Evolutionary conservation across 345 rosid genomes (phyloP).

Genomic region (Abelmoschus esculentus): DNA sequence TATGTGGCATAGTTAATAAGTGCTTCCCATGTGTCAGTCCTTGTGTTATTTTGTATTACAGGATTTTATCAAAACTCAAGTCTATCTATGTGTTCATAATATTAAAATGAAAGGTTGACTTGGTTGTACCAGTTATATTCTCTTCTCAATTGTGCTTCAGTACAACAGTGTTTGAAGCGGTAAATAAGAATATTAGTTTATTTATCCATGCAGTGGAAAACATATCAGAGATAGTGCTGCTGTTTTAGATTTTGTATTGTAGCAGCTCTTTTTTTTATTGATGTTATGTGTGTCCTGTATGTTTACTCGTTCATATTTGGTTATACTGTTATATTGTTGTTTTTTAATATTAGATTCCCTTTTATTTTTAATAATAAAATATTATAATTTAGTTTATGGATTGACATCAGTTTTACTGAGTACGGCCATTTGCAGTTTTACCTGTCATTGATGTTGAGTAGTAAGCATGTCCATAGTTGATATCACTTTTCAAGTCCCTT

Average conservation of each 20-base stretch:
- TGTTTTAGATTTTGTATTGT: background rate
- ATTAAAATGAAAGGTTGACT: background rate
- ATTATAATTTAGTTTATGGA: background rate
- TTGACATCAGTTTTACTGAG: background rate
- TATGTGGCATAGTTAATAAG: background rate
- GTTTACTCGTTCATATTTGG: background rate
- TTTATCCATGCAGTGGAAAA: background rate
- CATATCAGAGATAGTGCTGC: background rate
- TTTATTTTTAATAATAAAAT: background rate
- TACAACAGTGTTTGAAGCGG: background rate
- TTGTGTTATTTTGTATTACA: background rate
- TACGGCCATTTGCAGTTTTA: background rate
- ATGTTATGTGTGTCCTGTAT: background rate
- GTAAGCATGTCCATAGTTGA: background rate
- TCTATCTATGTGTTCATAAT: background rate
- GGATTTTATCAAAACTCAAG: background rate
- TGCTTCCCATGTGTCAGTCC: background rate
- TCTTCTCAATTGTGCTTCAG: background rate
- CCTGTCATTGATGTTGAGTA: background rate
- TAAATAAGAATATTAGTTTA: background rate
- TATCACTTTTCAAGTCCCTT: slow-evolving; percentile 4
- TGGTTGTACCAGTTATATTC: background rate
- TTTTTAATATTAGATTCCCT: background rate
- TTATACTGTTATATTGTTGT: background rate
- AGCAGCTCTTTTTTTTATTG: background rate